Base-by-base conservation (phyloP, 1,139 yeast species). In the Kodamaea derodonti region DNA sequence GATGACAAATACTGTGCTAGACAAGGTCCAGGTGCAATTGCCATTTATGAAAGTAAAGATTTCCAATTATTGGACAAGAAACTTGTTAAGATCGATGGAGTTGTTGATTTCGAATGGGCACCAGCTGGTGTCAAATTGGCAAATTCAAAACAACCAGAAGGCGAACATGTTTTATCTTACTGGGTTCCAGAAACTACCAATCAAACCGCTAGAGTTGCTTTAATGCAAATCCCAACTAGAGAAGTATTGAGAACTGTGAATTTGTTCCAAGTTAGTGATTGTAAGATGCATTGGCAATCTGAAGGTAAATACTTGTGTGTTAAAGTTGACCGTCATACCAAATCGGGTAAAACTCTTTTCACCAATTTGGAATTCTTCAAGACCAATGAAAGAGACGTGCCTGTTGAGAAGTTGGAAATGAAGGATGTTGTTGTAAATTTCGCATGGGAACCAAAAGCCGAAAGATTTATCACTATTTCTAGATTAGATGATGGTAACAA, bases 101-200 rank as follows among this genome's bases (percentile, higher is more conserved):
- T 94, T 45, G 80, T 80, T 51, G 97, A 90, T 62, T 92, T 94
- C 56, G 95, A 88, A 59, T 92, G 95, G 78, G 88, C 97, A 18
- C 98, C 99, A 43, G 80, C 92, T 26, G 84, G 84, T 44, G 85
- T 87, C 31, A 70, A 75, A 47, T 72, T 87, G 45, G 77, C 79
- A 31, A 76, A 72, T 47, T 67, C 75, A 36, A 75, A 67, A 45
- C 57, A 52, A 32, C 75, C 69, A 32, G 68, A 70, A n/a, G 73
- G 77, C 26, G 82, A 75, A 43, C 83, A 83, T 48, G 68, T 88
- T 25, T 72, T 94, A 50, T 82, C 95, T 28, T 92, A 84, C 69
- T 94, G 98, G 98, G 88, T 96, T 32, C 98, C 98, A 36, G 99
- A 94, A 66, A 71, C 83, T 42, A 63, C 76, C 46, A 90, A 92